Conservation (phyloP, 2,329 filamentous ascomycete species). For the Aspergillus tubingensis region DNA sequence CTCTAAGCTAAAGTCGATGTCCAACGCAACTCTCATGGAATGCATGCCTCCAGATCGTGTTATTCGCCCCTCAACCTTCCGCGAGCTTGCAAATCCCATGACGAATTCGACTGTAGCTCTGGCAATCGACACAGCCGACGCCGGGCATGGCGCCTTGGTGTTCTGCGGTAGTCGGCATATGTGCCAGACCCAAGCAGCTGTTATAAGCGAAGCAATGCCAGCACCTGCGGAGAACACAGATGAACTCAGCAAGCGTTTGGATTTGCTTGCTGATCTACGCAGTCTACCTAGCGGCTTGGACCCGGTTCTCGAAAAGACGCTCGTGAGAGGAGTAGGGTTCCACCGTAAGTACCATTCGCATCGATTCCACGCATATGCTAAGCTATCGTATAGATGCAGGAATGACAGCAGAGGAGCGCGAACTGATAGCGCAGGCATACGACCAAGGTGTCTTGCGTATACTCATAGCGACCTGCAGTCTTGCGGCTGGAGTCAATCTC, state of each 20-base stretch:
- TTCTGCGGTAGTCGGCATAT: constrained; percentile 70
- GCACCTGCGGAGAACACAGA: constrained; percentile 47
- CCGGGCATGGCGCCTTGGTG: constrained; percentile 70
- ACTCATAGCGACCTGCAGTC: constrained; percentile 74
- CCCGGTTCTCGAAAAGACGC: constrained; percentile 62
- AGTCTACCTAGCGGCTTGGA: constrained; percentile 69
- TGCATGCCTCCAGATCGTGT: constrained; percentile 41
- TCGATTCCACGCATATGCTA: background rate
- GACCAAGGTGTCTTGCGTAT: constrained; percentile 68
- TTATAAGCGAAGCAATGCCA: constrained; percentile 69
- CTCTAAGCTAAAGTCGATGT: constrained; percentile 48
- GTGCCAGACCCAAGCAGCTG: constrained; percentile 67
- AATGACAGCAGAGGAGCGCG: constrained; percentile 73
- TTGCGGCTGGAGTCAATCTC: constrained; percentile 81
- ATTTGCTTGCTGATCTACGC: constrained; percentile 66
- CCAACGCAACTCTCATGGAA: constrained; percentile 34
- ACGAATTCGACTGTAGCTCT: constrained; percentile 71
- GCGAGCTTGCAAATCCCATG: constrained; percentile 65
- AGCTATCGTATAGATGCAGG: constrained; percentile 43
- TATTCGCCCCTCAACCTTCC: constrained; percentile 60
- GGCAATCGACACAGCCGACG: constrained; percentile 66
- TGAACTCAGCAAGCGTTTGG: constrained; percentile 60
- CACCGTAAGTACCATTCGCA: constrained; percentile 58
- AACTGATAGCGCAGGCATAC: constrained; percentile 70
- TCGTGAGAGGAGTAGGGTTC: constrained; percentile 70